Base-by-base conservation (phyloP, 2,329 filamentous ascomycete genomes). In the Diaporthe longicolla region DNA sequence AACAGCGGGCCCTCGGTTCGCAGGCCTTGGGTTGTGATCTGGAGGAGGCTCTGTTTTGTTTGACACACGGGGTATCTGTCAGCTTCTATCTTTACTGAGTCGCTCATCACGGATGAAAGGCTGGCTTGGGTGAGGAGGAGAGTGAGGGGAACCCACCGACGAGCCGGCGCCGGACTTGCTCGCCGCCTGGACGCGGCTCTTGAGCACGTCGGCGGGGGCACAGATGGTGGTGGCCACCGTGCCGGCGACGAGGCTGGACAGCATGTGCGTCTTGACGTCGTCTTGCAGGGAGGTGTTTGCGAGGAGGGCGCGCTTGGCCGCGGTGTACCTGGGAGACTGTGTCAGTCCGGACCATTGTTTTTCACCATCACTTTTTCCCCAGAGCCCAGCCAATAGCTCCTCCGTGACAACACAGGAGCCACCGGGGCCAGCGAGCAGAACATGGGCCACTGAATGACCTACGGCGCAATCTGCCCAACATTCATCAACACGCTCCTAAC, bases 141-240 rank as follows among this genome's bases (percentile, higher is more conserved):
- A 19, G 15, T 9, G 43, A 2, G 15, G 37, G n/a, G 21, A 21
- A 35, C 61, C n/a, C 21, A 66, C 63, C 45, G 59, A 65, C 3
- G 50, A 72, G 43, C 76, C 73, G 58, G 24, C 24, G 29, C 71
- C 77, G 21, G 73, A 70, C 10, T 76, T 78, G 5, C 76, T 74
- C 2, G 81, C 81, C 63, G 79, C 81, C 73, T 86, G 85, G 43
- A 86, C 78, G 19, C 85, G 79, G 65, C 84, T 86, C 77, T 86
- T 86, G 29, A 86, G 76, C 0, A 86, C 85, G 70, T 86, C 85
- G 6, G 84, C 85, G 0, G 85, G 85, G 0, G 85, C 84, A 69
- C 85, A 87, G 17, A 85, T 79, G 0, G 85, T 86, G 0, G 85
- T 87, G 0, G 85, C 85, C 68, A 86, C 84, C 1, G 85, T 86